Evolutionary conservation across 2,329 filamentous ascomycete species (phyloP).

Genomic region (Aureobasidium namibiae): DNA sequence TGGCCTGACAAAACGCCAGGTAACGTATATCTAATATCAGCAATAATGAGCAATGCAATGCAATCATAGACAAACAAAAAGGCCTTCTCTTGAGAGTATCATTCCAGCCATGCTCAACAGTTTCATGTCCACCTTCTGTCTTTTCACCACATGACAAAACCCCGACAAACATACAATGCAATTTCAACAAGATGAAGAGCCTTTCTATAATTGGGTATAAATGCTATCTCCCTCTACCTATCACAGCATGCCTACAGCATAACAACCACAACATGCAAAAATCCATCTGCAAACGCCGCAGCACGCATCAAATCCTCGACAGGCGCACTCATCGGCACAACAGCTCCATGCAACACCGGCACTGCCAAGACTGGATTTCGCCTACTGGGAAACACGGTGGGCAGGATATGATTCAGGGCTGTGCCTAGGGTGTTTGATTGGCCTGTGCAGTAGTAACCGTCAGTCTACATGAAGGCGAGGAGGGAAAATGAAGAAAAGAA

Average conservation of each 20-base stretch:
- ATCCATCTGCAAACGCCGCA: conserved; percentile 85
- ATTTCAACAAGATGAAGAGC: no score
- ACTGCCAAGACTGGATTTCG: conserved; percentile 76
- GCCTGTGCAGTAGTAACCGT: conserved; percentile 21
- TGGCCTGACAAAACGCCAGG: conserved; percentile 63
- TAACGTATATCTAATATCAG: conserved; percentile 40
- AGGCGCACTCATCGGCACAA: conserved; percentile 69
- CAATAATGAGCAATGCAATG: not conserved
- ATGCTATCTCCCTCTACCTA: no score
- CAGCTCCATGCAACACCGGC: conserved; percentile 76
- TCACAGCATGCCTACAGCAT: conserved; percentile 49
- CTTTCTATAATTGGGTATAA: no score
- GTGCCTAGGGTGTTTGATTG: conserved; percentile 65
- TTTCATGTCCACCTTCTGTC: not conserved
- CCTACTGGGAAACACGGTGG: conserved; percentile 77
- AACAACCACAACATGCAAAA: conserved; percentile 72
- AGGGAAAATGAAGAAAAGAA: no score
- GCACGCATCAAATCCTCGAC: conserved; percentile 76
- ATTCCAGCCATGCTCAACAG: not conserved
- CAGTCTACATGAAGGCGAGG: not conserved
- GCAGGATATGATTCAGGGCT: conserved; percentile 66
- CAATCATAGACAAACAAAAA: no score
- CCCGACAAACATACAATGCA: no score
- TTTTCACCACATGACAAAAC: no score
- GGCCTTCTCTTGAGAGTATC: not conserved